Conservation (phyloP, 108 stramenopile genomes). For the Schizochytrium sp. region DNA sequence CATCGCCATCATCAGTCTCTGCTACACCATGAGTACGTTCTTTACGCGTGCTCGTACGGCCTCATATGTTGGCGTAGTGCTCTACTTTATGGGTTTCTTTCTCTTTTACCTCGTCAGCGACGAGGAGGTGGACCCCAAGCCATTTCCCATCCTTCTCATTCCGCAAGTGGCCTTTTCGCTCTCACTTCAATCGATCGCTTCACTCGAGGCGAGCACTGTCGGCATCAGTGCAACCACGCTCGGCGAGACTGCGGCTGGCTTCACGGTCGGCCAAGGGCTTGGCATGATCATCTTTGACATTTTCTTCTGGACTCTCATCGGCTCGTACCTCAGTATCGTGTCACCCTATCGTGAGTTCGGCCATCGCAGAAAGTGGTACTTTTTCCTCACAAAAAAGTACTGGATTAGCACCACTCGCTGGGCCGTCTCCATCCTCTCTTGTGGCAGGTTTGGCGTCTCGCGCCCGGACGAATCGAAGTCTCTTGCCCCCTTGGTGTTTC, state of each 20-base stretch:
- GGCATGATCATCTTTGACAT: conserved; percentile 41
- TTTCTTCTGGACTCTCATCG: conserved; percentile 37
- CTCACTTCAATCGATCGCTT: not conserved
- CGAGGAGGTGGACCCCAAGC: not conserved
- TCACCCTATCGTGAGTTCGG: conserved; percentile 25
- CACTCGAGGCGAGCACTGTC: not conserved
- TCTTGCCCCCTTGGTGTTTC: not conserved
- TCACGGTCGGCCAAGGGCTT: conserved; percentile 28
- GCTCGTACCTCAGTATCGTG: conserved; percentile 38
- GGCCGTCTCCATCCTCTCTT: not conserved
- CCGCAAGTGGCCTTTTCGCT: not conserved
- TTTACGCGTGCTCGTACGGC: conserved; percentile 44
- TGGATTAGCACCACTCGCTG: not conserved
- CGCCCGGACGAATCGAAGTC: too few species aligned
- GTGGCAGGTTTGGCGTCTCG: too few species aligned
- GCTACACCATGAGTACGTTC: conserved; percentile 29
- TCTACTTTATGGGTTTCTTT: conserved; percentile 54
- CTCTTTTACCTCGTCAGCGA: conserved; percentile 40
- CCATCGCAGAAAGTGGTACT: conserved; percentile 3
- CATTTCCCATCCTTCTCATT: not conserved
- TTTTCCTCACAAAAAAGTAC: conserved; percentile 10
- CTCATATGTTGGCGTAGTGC: conserved; percentile 43
- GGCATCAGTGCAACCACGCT: not conserved
- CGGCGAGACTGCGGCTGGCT: not conserved
- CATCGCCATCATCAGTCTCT: conserved; percentile 33